A percentile compares a stretch with the other conserved stretches of the same genome.
Conservation (phyloP, 2,329 filamentous ascomycete genomes). For the Fusarium falciforme region DNA sequence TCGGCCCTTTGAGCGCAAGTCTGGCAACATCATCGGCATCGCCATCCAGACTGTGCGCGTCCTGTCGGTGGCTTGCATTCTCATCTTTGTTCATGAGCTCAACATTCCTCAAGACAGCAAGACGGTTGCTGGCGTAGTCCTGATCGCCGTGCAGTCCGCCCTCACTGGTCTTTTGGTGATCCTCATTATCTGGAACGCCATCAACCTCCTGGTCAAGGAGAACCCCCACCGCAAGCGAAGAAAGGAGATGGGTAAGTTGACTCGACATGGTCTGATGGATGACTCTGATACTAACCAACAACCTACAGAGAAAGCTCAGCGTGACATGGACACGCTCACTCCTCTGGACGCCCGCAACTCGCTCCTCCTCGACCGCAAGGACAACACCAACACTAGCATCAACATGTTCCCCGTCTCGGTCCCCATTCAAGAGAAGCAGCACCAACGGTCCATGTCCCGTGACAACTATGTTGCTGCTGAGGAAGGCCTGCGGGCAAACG, state of each 20-base stretch:
- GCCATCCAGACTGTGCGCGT: constrained; percentile 90
- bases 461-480: constrained; percentile 47
- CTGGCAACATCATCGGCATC: constrained; percentile 93
- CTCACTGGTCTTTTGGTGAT: constrained; percentile 87
- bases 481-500: constrained; percentile 35
- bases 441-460: constrained; percentile 45
- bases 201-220: constrained; percentile 83
- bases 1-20: constrained; percentile 87
- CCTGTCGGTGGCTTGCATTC: constrained; percentile 86
- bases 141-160: constrained; percentile 90
- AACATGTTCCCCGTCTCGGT: constrained; percentile 59
- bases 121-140: constrained; percentile 90
- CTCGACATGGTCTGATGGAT: neutral
- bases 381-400: constrained; percentile 49
- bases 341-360: constrained; percentile 89
- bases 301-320: constrained; percentile 75
- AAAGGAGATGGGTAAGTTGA: constrained; percentile 85
- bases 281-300: constrained; percentile 42
- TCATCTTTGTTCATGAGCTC: constrained; percentile 94
- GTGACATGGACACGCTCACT: constrained; percentile 84
- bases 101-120: constrained; percentile 91
- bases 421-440: constrained; percentile 51
- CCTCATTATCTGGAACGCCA: constrained; percentile 88
- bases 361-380: constrained; percentile 75
- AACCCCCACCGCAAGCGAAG: constrained; percentile 91